Evolutionary conservation across 768 basidiomycete genomes (phyloP).

Genomic region (Gloeostereum incarnatum): DNA sequence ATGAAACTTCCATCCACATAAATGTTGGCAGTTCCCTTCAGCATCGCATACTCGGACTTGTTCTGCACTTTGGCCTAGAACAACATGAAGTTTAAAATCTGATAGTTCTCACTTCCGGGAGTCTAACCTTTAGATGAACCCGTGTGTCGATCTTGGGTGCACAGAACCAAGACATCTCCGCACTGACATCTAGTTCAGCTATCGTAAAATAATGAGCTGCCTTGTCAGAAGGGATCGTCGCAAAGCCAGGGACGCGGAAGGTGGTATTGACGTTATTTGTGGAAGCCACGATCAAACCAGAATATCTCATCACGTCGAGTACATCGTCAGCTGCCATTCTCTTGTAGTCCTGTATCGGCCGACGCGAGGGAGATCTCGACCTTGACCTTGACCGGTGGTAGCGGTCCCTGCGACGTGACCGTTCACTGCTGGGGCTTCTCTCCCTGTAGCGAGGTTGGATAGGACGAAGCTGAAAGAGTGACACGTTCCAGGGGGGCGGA

Average conservation of each 20-base stretch:
- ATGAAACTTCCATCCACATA: slow-evolving; percentile 27
- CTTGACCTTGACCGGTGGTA: not conserved
- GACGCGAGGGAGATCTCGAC: not conserved
- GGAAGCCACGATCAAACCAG: no score
- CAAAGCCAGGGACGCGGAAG: slow-evolving; percentile 16
- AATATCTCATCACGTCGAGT: no score
- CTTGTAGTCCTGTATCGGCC: no score
- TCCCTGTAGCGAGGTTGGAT: no score
- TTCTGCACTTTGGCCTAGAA: slow-evolving; percentile 19
- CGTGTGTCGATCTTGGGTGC: slow-evolving; percentile 18
- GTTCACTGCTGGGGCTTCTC: not conserved
- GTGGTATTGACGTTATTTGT: slow-evolving; percentile 18
- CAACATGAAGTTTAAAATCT: not conserved
- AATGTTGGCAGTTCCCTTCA: slow-evolving; percentile 15
- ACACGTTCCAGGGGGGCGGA: slow-evolving; percentile 22
- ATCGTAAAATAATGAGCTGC: slow-evolving; percentile 19
- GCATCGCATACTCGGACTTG: slow-evolving; percentile 16
- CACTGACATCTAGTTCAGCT: slow-evolving; percentile 13
- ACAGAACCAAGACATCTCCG: slow-evolving; percentile 17
- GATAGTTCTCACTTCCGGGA: not conserved
- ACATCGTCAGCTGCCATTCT: no score
- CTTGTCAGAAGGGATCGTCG: slow-evolving; percentile 16
- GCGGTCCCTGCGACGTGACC: not conserved
- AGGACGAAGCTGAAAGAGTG: no score
- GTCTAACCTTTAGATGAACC: slow-evolving; percentile 14